These are phyloP conservation scores for Aspergillus melleus DNA, from an alignment of 2,329 filamentous ascomycete genomes.

Conservation along the genomic window DNA sequence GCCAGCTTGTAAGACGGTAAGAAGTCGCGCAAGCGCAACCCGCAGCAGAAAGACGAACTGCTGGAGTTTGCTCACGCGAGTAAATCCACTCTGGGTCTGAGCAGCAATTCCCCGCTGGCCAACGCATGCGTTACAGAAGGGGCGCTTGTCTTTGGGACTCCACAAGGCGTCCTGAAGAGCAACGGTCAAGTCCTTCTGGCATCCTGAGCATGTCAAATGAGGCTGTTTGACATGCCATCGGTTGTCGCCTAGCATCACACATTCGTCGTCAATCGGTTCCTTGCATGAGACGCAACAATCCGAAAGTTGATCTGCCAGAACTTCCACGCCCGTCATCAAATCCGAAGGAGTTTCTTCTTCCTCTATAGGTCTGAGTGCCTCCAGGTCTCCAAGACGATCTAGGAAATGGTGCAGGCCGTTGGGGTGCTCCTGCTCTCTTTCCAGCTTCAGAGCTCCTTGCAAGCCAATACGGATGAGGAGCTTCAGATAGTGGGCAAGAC, in stretches of 20 bases:
- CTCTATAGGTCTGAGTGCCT: conserved; percentile 62
- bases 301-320: conserved; percentile 71
- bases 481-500: conserved; percentile 94
- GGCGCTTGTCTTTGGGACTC: conserved; percentile 65
- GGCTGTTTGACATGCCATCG: conserved; percentile 73
- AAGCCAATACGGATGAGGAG: conserved; percentile 95
- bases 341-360: conserved; percentile 67
- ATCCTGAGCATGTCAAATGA: conserved; percentile 71
- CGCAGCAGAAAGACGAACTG: conserved; percentile 93
- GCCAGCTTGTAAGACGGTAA: conserved; percentile 81
- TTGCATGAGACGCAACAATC: conserved; percentile 82
- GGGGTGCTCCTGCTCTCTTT: conserved; percentile 74
- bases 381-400: conserved; percentile 79
- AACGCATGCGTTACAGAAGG: conserved; percentile 71
- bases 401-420: conserved; percentile 81
- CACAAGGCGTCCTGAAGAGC: conserved; percentile 69
- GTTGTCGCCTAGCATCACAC: conserved; percentile 70
- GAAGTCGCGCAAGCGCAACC: conserved; percentile 83
- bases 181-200: conserved; percentile 70
- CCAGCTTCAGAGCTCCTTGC: conserved; percentile 86
- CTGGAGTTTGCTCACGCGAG: conserved; percentile 78
- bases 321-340: conserved; percentile 63
- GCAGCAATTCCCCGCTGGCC: conserved; percentile 50
- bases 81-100: conserved; percentile 63
- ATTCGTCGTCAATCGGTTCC: conserved; percentile 92